Evolutionary conservation across 192 early-diverging fungal species (phyloP), one percentile per base, ranked within the genome.

Genomic region (Pecoramyces ruminantium): DNA sequence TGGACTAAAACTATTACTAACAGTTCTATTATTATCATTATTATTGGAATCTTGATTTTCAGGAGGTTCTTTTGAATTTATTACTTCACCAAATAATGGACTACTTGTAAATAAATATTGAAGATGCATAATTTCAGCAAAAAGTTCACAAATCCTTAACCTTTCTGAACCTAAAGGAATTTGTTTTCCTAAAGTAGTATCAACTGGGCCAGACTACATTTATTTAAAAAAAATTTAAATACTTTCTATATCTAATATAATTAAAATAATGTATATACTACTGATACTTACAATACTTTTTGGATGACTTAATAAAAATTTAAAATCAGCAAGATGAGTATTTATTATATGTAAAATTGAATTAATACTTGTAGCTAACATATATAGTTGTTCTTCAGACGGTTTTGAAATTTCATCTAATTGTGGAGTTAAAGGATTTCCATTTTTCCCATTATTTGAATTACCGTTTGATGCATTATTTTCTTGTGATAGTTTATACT

Each of bases 111-210:
- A 91, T 21, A 90, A 85, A 81, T 90, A 91, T 77, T 91, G 90
- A 30, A 91, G 93, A 83, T 98, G 98, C 78, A 99, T 85, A 21
- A 99, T 85, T 87, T 99, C 98, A 4, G 98, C 98, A 90, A 98
- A 96, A 81, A 99, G 90, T 86, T 99, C 98, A 85, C 98, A 98
- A 51, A 95, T 95, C 79, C 94, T 94, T 77, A 99, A 86, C 15
- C 98, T 90, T 86, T 98, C 97, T 83, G 95, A 94, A 25, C 98
- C 97, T 78, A 99, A 87, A 42, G 90, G 96, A 38, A 67, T 89
- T 81, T 92, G 89, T 82, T 90, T 88, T 28, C 95, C 95, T 40
- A 93, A 86, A 1, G 94, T 93, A 1, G 94, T 95, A 21, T 93
- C 89, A 29, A 94, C 92, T 2, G 89, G 88, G 13, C 86, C 38